phyloP scores from a whole-genome alignment of 345 rosid genomes.

The Triadica sebifera region DNA sequence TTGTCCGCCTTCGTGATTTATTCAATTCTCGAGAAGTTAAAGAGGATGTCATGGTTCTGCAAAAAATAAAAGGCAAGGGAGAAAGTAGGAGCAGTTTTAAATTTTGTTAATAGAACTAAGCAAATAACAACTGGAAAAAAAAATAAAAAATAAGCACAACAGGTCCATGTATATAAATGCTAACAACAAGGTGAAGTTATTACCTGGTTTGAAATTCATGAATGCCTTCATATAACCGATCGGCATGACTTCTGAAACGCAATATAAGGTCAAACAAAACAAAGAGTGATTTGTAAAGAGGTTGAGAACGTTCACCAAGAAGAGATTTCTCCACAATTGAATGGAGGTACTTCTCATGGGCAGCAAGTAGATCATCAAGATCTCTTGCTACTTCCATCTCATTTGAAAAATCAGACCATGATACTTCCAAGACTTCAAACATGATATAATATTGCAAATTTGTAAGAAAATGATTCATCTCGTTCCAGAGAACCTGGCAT shows the following conservation, averaged over 20 bases:
- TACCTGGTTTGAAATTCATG: conserved; percentile 87
- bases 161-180: neutral
- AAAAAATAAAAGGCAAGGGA: neutral
- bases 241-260: conserved; percentile 82
- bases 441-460: conserved; percentile 96
- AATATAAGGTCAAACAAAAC: conserved; percentile 86
- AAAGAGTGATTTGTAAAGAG: conserved; percentile 73
- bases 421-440: conserved; percentile 98
- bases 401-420: conserved; percentile 85
- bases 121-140: neutral
- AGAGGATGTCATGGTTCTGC: conserved; percentile 61
- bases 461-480: conserved; percentile 96
- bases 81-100: neutral
- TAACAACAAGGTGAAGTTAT: conserved; percentile 7
- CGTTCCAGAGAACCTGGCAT: conserved; percentile 96
- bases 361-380: conserved; percentile 93
- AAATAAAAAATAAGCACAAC: neutral
- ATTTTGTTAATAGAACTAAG: neutral
- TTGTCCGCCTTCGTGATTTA: conserved; percentile 34
- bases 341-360: conserved; percentile 89
- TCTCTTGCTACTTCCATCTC: conserved; percentile 94
- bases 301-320: conserved; percentile 83
- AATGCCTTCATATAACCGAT: conserved; percentile 85
- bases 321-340: conserved; percentile 87
- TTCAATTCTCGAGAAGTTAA: conserved; percentile 49